phyloP scores from a whole-genome alignment of 768 basidiomycete genomes.

The Hypholoma fasciculare region DNA sequence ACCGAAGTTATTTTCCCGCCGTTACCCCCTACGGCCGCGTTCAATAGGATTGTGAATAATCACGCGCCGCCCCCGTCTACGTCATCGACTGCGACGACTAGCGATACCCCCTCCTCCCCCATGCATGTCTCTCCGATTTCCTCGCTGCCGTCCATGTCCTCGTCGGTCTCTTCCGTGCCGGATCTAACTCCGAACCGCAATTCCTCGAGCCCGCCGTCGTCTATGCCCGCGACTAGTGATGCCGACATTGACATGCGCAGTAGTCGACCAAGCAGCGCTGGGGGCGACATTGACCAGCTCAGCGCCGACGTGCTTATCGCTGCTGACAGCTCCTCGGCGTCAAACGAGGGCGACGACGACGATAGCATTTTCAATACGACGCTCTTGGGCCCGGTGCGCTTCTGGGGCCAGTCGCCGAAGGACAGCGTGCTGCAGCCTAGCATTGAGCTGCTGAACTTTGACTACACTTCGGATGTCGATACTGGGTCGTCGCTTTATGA shows the following conservation, averaged over 20 bases:
- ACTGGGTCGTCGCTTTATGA: conserved; percentile 20
- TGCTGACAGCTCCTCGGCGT: conserved; percentile 12
- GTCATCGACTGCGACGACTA: conserved; percentile 7
- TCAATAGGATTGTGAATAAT: conserved; percentile 27
- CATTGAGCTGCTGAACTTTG: conserved; percentile 36
- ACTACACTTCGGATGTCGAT: conserved; percentile 28
- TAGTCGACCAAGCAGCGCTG: conserved; percentile 13
- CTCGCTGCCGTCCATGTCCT: conserved; percentile 34
- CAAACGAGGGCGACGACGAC: conserved; percentile 30
- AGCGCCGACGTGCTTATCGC: conserved; percentile 18
- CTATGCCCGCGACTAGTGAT: conserved; percentile 39
- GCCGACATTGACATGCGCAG: conserved; percentile 30
- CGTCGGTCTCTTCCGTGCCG: conserved; percentile 44
- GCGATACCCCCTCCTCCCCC: conserved; percentile 8
- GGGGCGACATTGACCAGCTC: not conserved
- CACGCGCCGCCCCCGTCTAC: conserved; percentile 26
- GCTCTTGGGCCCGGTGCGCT: conserved; percentile 41
- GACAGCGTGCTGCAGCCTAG: conserved; percentile 35
- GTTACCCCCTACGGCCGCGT: conserved; percentile 50
- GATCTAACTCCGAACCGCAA: conserved; percentile 60
- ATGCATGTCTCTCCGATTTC: conserved; percentile 21
- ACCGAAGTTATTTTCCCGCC: conserved; percentile 77
- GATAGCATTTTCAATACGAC: conserved; percentile 35
- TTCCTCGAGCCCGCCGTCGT: conserved; percentile 63
- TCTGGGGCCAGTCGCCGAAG: conserved; percentile 40